These are phyloP conservation scores for Apium graveolens DNA, from an alignment of 129 eudicot species.

Conservation along the genomic window DNA sequence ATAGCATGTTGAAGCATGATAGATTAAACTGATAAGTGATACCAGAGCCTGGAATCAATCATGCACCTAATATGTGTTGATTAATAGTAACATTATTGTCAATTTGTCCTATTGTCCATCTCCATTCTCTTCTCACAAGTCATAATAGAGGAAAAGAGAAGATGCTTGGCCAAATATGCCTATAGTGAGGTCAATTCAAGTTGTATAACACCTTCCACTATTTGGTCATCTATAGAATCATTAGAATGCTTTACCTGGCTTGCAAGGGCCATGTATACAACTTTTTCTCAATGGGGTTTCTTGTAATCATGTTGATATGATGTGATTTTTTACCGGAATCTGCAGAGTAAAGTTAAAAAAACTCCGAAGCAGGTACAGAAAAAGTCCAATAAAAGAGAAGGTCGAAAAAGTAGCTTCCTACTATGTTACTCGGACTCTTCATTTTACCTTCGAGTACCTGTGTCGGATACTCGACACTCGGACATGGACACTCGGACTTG, in stretches of 20 bases:
- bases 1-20: not conserved
- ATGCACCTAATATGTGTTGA: not conserved
- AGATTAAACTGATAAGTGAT: not conserved
- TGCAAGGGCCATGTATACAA: not conserved
- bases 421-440: too few species aligned
- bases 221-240: conserved; percentile 5
- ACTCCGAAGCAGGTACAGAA: not conserved
- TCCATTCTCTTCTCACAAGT: not conserved
- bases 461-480: too few species aligned
- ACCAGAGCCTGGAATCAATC: not conserved
- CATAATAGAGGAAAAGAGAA: not conserved
- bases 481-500: too few species aligned
- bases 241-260: not conserved
- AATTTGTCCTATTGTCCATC: not conserved
- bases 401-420: not conserved
- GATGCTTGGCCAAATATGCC: conserved; percentile 8
- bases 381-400: not conserved
- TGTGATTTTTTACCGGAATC: not conserved
- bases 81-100: not conserved
- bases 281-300: not conserved
- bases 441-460: too few species aligned
- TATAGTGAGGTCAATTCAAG: not conserved
- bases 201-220: not conserved
- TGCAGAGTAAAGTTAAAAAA: not conserved
- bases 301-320: not conserved